Evolutionary conservation across 257 asterid species (phyloP).

Genomic region (Eustoma russellianum): DNA sequence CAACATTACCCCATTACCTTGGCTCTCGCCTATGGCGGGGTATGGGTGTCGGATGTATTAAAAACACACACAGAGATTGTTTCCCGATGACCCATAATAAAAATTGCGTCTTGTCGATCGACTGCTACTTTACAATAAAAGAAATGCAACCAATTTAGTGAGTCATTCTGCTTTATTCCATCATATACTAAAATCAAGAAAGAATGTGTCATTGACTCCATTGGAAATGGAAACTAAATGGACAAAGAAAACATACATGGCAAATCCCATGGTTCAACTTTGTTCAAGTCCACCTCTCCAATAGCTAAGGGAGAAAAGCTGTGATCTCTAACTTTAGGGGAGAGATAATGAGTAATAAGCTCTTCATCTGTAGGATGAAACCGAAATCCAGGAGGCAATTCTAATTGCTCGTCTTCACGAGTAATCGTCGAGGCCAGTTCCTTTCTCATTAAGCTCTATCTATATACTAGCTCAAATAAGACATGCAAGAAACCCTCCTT

Average conservation of each 20-base stretch:
- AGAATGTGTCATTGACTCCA: too few species aligned
- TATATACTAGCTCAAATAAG: background rate
- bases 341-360: constrained; percentile 59
- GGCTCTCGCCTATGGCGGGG: too few species aligned
- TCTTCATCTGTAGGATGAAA: constrained; percentile 92
- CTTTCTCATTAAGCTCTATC: too few species aligned
- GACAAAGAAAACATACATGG: constrained; percentile 41
- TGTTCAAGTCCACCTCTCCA: constrained; percentile 79
- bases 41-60: too few species aligned
- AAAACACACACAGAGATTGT: too few species aligned
- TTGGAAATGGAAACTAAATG: background rate
- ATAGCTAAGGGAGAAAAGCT: constrained; percentile 41
- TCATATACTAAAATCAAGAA: too few species aligned
- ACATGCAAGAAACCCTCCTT: background rate
- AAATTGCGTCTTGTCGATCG: too few species aligned
- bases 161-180: too few species aligned
- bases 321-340: constrained; percentile 40
- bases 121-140: too few species aligned
- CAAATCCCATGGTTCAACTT: constrained; percentile 87
- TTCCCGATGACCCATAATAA: too few species aligned
- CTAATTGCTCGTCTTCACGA: constrained; percentile 23
- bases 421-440: constrained; percentile 22
- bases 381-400: constrained; percentile 72
- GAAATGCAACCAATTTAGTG: too few species aligned
- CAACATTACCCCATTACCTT: too few species aligned